Base-by-base conservation (phyloP, 106 monocot species). In the Phalaenopsis aphrodite region DNA sequence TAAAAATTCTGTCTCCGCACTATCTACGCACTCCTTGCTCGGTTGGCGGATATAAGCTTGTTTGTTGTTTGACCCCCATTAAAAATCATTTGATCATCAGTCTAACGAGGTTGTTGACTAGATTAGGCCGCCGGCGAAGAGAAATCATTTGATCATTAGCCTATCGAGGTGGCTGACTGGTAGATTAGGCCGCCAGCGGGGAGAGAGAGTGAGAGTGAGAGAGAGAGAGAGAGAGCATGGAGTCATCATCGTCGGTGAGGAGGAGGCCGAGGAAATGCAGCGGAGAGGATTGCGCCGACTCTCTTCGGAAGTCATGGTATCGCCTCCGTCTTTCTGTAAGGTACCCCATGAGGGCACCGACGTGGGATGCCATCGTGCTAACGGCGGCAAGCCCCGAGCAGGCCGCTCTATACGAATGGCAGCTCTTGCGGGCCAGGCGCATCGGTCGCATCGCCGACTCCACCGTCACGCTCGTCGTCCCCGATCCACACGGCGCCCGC, bases 321-420 rank as follows among this genome's bases (percentile, higher is more conserved):
- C 88, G 78, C 24, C 94, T 98, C 43, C 87, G 97, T 45, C 92
- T 98, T n/a, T 98, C 97, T 36, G 94, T 87, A 3, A 92, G 92
- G 37, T 79, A 94, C 49, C 89, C 97, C 1, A 30, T 83, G 46
- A 80, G 97, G 18, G 94, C 86, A 17, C 88, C 90, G 18, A 88
- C 97, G 9, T 98, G 97, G 97, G 97, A 98, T 77, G 97, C 94
- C 72, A 77, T 98, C 84, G 92, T 98, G 45, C 94, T 98, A 75
- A 98, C 97, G 52, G 97, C 97, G 21, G 92, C 97, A 41, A 98
- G 97, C 81, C 94, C 97, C 30, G 90, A 89, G 84, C 97, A 98
- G 87, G 97, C 97, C 45, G 83, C 84, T 48, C 94, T 98, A 75
- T 98, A 90, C 89, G 81, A 85, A 3, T 94, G 94, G 92, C 97